Evolutionary conservation across 2,329 filamentous ascomycete genomes (phyloP).

Genomic region (Amesomyces nigricolor): DNA sequence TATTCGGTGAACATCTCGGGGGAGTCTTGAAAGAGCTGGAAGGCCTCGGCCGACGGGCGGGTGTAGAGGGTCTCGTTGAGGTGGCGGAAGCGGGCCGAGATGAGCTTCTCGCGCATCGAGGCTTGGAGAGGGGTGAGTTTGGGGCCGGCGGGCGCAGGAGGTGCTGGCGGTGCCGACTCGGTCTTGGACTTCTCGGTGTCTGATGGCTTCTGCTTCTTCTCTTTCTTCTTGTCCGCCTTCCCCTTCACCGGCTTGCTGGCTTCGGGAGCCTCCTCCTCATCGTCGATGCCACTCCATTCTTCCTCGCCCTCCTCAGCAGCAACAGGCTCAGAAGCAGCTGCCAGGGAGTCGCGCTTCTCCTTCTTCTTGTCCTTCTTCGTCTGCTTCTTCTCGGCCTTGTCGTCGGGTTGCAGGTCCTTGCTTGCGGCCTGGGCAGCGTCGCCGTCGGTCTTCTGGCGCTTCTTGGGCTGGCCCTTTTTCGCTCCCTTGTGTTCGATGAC

Average conservation of each 20-base stretch:
- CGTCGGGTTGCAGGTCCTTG: background rate
- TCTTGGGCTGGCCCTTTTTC: slow-evolving; percentile 17
- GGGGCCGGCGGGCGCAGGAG: slow-evolving; percentile 38
- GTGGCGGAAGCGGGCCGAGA: slow-evolving; percentile 93
- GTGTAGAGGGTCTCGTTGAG: slow-evolving; percentile 97
- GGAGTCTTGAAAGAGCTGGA: slow-evolving; percentile 72
- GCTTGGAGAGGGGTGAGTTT: slow-evolving; percentile 89
- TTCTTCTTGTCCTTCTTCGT: slow-evolving; percentile 32
- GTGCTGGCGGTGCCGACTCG: slow-evolving; percentile 23
- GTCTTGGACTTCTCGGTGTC: slow-evolving; percentile 28
- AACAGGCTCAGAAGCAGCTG: background rate
- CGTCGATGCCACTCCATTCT: slow-evolving; percentile 26
- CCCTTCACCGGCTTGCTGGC: slow-evolving; percentile 31
- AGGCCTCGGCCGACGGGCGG: slow-evolving; percentile 76
- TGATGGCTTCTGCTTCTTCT: slow-evolving; percentile 28
- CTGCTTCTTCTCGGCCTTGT: slow-evolving; percentile 25
- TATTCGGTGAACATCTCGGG: slow-evolving; percentile 96
- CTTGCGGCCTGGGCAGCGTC: background rate
- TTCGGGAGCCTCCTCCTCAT: slow-evolving; percentile 20
- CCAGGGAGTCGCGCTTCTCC: slow-evolving; percentile 11
- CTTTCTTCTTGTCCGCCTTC: slow-evolving; percentile 30
- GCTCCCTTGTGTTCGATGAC: slow-evolving; percentile 58
- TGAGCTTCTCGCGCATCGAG: slow-evolving; percentile 89
- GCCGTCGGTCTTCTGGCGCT: slow-evolving; percentile 16
- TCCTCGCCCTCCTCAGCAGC: slow-evolving; percentile 16